These are phyloP conservation scores for Starmerella vaccinii DNA, from an alignment of 805 yeast species.

Conservation along the genomic window DNA sequence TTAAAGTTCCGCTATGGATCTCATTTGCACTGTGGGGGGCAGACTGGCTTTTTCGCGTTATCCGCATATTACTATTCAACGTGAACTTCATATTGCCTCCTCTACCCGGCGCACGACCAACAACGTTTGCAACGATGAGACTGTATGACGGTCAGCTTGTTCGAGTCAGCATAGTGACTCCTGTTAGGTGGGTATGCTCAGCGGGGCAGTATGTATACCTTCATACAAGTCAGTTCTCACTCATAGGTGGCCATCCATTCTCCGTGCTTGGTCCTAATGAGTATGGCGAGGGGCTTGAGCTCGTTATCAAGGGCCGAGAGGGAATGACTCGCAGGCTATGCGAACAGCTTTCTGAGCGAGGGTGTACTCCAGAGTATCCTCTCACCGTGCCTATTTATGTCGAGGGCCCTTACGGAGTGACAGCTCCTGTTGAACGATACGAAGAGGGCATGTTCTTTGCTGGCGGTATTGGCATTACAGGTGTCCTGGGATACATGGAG, in stretches of 20 bases:
- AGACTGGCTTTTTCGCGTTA: conserved; percentile 50
- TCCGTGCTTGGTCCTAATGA: conserved; percentile 39
- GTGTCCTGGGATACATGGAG: conserved; percentile 40
- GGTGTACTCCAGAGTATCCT: conserved; percentile 30
- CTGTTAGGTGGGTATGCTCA: conserved; percentile 43
- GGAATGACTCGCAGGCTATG: conserved; percentile 43
- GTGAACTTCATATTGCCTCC: conserved; percentile 30
- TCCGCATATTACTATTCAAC: conserved; percentile 37
- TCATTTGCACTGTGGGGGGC: conserved; percentile 55
- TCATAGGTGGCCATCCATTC: conserved; percentile 64
- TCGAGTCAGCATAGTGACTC: conserved; percentile 41
- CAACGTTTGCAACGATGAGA: conserved; percentile 34
- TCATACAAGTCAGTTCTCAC: conserved; percentile 38
- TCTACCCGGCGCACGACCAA: conserved; percentile 30
- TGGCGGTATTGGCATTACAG: conserved; percentile 60
- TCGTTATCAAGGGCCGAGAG: conserved; percentile 42
- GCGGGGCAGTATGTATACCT: conserved; percentile 59
- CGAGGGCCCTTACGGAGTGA: conserved; percentile 54
- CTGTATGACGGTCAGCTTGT: conserved; percentile 40
- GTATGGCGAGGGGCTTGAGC: conserved; percentile 37
- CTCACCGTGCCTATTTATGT: conserved; percentile 37
- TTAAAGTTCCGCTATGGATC: conserved; percentile 45
- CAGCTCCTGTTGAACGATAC: conserved; percentile 40
- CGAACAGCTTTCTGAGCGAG: conserved; percentile 28
- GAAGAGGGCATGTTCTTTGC: conserved; percentile 44